Conservation (phyloP, 805 yeast species). For the Kazachstania bromeliacearum region DNA sequence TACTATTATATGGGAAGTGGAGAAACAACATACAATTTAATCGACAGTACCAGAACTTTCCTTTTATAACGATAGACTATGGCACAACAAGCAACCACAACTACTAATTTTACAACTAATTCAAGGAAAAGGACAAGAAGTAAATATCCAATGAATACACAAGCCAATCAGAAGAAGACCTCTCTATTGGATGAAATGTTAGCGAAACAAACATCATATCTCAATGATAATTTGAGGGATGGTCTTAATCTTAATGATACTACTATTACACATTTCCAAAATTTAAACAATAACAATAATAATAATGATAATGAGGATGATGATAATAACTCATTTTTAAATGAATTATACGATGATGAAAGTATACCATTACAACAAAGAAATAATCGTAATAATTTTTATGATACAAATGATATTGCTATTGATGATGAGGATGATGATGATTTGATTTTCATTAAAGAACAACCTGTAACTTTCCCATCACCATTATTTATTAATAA, state of each 20-base stretch:
- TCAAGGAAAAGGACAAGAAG: conserved; percentile 3
- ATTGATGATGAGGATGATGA: conserved; percentile 16
- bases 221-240: conserved; percentile 17
- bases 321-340: neutral
- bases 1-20: no score
- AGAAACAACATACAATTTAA: no score
- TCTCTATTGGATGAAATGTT: conserved; percentile 20
- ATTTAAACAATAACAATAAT: neutral
- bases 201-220: conserved; percentile 17
- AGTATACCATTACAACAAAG: neutral
- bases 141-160: conserved; percentile 2
- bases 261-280: no score
- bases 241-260: conserved; percentile 8
- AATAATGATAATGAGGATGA: neutral
- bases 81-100: no score
- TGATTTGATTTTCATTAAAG: conserved; percentile 24
- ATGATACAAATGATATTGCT: neutral
- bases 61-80: neutral
- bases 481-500: neutral
- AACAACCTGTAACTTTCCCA: conserved; percentile 16
- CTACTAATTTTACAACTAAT: conserved; percentile 1
- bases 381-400: neutral
- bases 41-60: neutral
- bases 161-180: conserved; percentile 6
- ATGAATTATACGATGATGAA: conserved; percentile 3